Conservation (phyloP, 192 early-diverging fungal genomes). For the Entophlyctis luteolus region DNA sequence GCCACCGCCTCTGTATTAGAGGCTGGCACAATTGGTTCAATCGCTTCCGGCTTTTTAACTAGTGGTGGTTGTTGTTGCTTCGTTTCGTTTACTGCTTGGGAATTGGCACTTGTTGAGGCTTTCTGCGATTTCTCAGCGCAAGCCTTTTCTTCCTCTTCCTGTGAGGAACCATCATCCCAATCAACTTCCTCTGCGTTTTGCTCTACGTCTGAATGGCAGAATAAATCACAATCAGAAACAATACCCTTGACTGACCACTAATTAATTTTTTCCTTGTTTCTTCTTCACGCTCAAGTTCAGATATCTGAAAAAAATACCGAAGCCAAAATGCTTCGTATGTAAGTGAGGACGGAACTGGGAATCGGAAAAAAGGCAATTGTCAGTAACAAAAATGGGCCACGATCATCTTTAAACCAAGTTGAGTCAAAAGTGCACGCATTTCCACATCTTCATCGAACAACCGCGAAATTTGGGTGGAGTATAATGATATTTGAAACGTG, state of each 20-base stretch:
- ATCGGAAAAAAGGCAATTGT: background rate
- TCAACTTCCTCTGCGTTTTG: constrained; percentile 22
- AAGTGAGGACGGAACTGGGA: constrained; percentile 30
- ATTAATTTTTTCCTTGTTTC: constrained; percentile 31
- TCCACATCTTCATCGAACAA: constrained; percentile 34
- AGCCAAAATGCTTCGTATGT: constrained; percentile 41
- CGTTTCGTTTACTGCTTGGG: background rate
- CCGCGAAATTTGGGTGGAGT: constrained; percentile 24
- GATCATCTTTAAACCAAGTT: constrained; percentile 11
- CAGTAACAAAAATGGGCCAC: background rate
- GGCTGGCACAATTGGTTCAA: background rate
- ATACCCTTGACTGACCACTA: constrained; percentile 14
- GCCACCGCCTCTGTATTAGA: background rate
- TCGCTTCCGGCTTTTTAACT: background rate
- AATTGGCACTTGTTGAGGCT: background rate
- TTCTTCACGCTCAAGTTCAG: constrained; percentile 42
- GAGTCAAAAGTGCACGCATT: constrained; percentile 26
- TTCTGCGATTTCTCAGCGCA: background rate
- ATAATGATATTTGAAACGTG: constrained; percentile 19
- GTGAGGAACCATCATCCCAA: constrained; percentile 25
- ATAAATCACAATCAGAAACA: background rate
- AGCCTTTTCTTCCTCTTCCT: constrained; percentile 19
- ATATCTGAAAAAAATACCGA: constrained; percentile 41
- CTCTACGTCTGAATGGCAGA: constrained; percentile 2
- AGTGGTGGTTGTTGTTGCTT: background rate